Evolutionary conservation across 1,139 yeast genomes (phyloP), one percentile per base, ranked within the genome.

Genomic region (Saccharomyces uvarum): DNA sequence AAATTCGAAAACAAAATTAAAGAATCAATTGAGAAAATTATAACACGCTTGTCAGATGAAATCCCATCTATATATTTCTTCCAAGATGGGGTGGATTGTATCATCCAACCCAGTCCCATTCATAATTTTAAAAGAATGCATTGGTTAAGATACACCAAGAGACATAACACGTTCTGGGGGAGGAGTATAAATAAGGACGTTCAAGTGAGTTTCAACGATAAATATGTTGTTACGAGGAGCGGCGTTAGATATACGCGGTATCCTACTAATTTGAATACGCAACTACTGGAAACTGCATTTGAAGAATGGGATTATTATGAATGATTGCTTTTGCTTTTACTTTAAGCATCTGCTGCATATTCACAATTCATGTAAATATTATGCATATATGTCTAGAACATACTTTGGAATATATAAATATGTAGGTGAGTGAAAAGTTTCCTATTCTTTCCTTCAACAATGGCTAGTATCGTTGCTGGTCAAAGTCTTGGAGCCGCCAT

Each of bases 51-150:
- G 4, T 50, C 59, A 2, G 56, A 57, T 4, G 51, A 51, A 14
- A 48, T 67, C 11, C 70, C 70, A 1, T 62, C 69, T 1, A 58
- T 59, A 3, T 57, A 56, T 42, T 67, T 64, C 50, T 51, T 60
- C 6, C 58, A 59, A 16, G 53, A 53, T 16, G 55, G 60, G 2
- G 58, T 60, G 3, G 70, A 66, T 49, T 66, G 70, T 50, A 46
- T 68, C 11, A 42, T 60, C 8, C 55, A 56, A 9, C 50, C 53
- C 7, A 64, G 71, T 49, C 69, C 71, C 8, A 63, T 68, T 2
- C 60, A 63, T 13, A 64, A 66, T 3, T 68, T 67, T 51, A 63
- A 60, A 31, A 64, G 70, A 53, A 56, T 68, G 41, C 58, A 63
- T 51, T 67, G 72, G 71, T 53, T 68, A 31, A 65, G 63, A 46